Base-by-base conservation (phyloP, 1,284 basidiomycete species). In the Fomitopsis palustris region DNA sequence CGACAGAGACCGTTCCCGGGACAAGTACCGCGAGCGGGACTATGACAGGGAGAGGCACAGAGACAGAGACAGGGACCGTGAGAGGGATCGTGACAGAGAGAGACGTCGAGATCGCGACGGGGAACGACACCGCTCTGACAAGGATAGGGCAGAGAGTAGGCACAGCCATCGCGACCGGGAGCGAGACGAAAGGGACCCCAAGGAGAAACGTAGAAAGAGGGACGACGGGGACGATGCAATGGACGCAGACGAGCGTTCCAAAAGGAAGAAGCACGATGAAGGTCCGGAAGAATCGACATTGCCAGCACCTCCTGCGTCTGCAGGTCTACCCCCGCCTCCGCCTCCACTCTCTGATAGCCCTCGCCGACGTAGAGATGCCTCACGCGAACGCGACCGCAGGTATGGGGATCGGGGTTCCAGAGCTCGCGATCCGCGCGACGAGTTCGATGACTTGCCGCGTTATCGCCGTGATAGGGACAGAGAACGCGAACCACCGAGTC, bases 161-260 rank as follows among this genome's bases (percentile, higher is more conserved):
- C 73, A 77, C 66, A 75, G 77, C 64, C 74, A 77, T 65, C 81
- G 79, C 61, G 77, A 79, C 65, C 79, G 78, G 59, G 84, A 86
- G 57, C 76, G 80, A 58, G 78, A 81, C 58, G 78, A 82, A 53
- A 77, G 76, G 57, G 84, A 86, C 62, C 74, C 79, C 55, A 72
- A 77, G 52, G 82, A 85, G 37, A 75, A 79, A 43, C 78, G 86
- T 39, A 79, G 87, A 60, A 87, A 86, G 70, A 77, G 87, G 53
- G 83, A 90, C 57, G 81, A 82, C 5, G 73, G 75, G 7, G 83
- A 83, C 38, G 82, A 81, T 41, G 67, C 68, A 14, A 68, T 67
- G 7, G 80, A 84, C 58, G 68, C 72, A 38, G 82, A 78, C 41
- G 82, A 85, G 39, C 80, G 82, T 53, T 70, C 72, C 41, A 88